Evolutionary conservation across 2,329 filamentous ascomycete genomes (phyloP).

Genomic region (Xenoacremonium recifei): DNA sequence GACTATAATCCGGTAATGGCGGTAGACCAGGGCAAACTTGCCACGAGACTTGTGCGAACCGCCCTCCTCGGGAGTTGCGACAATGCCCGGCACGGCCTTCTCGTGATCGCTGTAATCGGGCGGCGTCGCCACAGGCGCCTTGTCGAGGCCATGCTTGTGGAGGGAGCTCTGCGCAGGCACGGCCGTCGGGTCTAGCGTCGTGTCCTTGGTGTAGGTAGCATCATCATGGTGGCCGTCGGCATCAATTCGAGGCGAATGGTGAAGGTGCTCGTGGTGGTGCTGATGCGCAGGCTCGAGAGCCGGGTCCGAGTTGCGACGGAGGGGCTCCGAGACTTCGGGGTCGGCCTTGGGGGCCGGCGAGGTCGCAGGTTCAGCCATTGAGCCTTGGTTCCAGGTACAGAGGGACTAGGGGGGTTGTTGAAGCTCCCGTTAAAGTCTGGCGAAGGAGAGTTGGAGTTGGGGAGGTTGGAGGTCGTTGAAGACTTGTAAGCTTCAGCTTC

Average conservation of each 20-base stretch:
- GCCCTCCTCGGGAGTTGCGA: constrained; percentile 28
- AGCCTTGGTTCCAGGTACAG: too few relatives aligned
- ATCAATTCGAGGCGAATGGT: constrained; percentile 38
- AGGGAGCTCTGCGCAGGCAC: constrained; percentile 35
- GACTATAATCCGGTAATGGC: constrained; percentile 42
- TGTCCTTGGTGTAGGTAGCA: constrained; percentile 46
- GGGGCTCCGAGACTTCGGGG: too few relatives aligned
- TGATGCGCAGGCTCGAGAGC: constrained; percentile 37
- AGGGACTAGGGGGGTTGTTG: too few relatives aligned
- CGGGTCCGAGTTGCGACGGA: constrained; percentile 21
- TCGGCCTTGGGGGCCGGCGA: too few relatives aligned
- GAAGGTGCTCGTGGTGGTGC: constrained; percentile 42
- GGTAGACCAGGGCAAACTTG: constrained; percentile 38
- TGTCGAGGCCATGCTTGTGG: constrained; percentile 18
- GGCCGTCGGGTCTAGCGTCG: constrained; percentile 32
- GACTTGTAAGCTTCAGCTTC: too few relatives aligned
- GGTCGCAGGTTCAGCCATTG: too few relatives aligned
- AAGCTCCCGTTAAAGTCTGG: too few relatives aligned
- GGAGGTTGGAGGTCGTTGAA: too few relatives aligned
- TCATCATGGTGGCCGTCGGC: constrained; percentile 36
- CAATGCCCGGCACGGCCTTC: constrained; percentile 33
- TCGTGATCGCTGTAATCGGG: constrained; percentile 41
- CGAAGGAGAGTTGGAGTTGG: too few relatives aligned
- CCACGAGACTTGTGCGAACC: constrained; percentile 14
- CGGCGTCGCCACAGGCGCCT: constrained; percentile 19